Evolutionary conservation across 805 yeast species (phyloP).

Genomic region (Barnettozyma pratensis): DNA sequence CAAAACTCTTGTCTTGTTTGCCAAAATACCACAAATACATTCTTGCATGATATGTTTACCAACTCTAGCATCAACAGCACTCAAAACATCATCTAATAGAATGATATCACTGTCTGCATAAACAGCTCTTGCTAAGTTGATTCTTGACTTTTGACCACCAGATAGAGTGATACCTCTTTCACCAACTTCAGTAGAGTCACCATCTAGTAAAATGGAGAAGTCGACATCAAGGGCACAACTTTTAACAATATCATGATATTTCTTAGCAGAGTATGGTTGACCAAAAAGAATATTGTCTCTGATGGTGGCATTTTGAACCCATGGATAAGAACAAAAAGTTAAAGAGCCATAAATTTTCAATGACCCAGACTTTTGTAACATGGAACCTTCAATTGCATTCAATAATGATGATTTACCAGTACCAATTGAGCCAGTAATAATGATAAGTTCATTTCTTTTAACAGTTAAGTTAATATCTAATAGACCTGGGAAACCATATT

Average conservation of each 20-base stretch:
- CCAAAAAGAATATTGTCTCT: conserved; percentile 75
- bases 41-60: conserved; percentile 72
- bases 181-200: conserved; percentile 77
- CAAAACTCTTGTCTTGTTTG: conserved; percentile 58
- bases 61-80: conserved; percentile 85
- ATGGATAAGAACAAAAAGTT: conserved; percentile 59
- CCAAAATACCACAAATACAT: conserved; percentile 58
- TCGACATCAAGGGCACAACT: conserved; percentile 69
- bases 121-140: conserved; percentile 74
- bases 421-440: conserved; percentile 76
- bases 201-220: conserved; percentile 61
- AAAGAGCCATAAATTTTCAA: conserved; percentile 50
- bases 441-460: conserved; percentile 62
- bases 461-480: conserved; percentile 48
- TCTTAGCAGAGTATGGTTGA: conserved; percentile 39
- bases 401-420: conserved; percentile 76
- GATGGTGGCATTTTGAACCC: conserved; percentile 82
- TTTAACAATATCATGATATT: conserved; percentile 48
- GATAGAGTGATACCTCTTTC: conserved; percentile 81
- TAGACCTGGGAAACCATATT: conserved; percentile 35
- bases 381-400: conserved; percentile 65
- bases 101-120: conserved; percentile 64
- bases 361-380: conserved; percentile 51
- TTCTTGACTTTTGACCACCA: conserved; percentile 88
- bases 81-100: conserved; percentile 70